These are phyloP conservation scores for Volvariella volvacea DNA, from an alignment of 1,284 basidiomycete species.

Conservation along the genomic window DNA sequence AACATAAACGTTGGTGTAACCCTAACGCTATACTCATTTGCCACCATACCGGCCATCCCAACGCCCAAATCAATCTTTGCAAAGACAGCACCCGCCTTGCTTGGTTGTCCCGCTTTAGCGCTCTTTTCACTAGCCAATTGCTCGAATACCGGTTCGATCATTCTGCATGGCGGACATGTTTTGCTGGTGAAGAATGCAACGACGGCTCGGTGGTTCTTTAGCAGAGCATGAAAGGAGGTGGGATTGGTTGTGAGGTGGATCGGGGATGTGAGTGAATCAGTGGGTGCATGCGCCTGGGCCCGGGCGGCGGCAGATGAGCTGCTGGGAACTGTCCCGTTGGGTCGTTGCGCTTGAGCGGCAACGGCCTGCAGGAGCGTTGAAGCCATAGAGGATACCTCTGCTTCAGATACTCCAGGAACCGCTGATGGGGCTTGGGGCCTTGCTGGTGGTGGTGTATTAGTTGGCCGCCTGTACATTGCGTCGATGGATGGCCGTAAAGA, in stretches of 20 bases:
- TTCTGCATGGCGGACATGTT: constrained; percentile 39
- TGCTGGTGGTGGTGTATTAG: constrained; percentile 34
- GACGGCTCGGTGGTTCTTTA: constrained; percentile 37
- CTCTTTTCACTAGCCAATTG: constrained; percentile 39
- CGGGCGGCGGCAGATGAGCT: too few relatives aligned
- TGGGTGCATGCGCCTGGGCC: too few relatives aligned
- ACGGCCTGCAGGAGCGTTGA: constrained; percentile 60
- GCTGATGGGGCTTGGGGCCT: constrained; percentile 20
- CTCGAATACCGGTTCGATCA: constrained; percentile 42
- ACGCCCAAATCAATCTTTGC: constrained; percentile 76
- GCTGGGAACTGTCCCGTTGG: too few relatives aligned
- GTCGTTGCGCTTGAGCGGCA: constrained; percentile 34
- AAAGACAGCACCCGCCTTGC: constrained; percentile 46
- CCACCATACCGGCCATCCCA: constrained; percentile 55
- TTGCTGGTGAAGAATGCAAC: constrained; percentile 40
- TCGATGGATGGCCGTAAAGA: constrained; percentile 85
- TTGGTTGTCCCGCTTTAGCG: constrained; percentile 16
- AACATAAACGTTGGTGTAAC: constrained; percentile 85
- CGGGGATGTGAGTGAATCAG: constrained; percentile 50
- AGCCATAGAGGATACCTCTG: constrained; percentile 12
- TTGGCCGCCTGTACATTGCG: constrained; percentile 66
- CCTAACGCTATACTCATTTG: constrained; percentile 58
- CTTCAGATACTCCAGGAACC: too few relatives aligned
- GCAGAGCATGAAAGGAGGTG: constrained; percentile 32
- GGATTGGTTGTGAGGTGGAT: constrained; percentile 47